Evolutionary conservation across 352 stramenopile species (phyloP).

Genomic region (Phytopythium mirpurense): DNA sequence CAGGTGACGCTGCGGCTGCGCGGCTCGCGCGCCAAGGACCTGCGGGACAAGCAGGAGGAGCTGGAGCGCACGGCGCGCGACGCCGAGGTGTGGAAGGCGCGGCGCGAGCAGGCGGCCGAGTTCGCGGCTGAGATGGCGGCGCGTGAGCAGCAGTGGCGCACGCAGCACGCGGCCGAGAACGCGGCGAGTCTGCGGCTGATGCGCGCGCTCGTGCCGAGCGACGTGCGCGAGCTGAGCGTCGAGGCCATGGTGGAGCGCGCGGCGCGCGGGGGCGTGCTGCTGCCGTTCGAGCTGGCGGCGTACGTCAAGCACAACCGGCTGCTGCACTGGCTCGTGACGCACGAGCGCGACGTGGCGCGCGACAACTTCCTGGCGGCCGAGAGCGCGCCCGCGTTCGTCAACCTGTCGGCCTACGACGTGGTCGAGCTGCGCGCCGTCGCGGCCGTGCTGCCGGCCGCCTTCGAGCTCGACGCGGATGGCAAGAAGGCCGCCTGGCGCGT

Average conservation of each 20-base stretch:
- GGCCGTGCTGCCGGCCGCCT: constrained; percentile 41
- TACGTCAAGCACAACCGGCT: constrained; percentile 81
- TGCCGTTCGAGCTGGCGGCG: constrained; percentile 61
- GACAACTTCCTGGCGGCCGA: constrained; percentile 72
- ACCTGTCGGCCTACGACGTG: constrained; percentile 63
- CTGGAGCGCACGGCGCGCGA: constrained; percentile 47
- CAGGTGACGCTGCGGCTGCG: constrained; percentile 38
- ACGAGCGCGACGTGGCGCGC: constrained; percentile 57
- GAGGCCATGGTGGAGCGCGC: constrained; percentile 47
- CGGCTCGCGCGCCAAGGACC: constrained; percentile 38
- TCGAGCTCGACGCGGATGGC: constrained; percentile 75
- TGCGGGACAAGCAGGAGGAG: constrained; percentile 48
- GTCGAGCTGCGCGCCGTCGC: constrained; percentile 52
- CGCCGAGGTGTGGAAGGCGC: constrained; percentile 63
- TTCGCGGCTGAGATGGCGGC: constrained; percentile 44
- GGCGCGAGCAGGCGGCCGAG: constrained; percentile 52
- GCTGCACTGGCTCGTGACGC: constrained; percentile 73
- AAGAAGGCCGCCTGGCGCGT: constrained; percentile 55
- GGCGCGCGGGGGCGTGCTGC: constrained; percentile 30
- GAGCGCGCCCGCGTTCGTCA: constrained; percentile 53
- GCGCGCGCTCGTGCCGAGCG: constrained; percentile 38
- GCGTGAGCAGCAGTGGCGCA: constrained; percentile 44
- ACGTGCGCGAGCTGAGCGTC: constrained; percentile 54
- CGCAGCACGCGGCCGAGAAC: constrained; percentile 33
- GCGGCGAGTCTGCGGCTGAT: constrained; percentile 29